These are phyloP conservation scores for Cardamine chenopodiifolia DNA, from an alignment of 345 rosid species.

Conservation along the genomic window DNA sequence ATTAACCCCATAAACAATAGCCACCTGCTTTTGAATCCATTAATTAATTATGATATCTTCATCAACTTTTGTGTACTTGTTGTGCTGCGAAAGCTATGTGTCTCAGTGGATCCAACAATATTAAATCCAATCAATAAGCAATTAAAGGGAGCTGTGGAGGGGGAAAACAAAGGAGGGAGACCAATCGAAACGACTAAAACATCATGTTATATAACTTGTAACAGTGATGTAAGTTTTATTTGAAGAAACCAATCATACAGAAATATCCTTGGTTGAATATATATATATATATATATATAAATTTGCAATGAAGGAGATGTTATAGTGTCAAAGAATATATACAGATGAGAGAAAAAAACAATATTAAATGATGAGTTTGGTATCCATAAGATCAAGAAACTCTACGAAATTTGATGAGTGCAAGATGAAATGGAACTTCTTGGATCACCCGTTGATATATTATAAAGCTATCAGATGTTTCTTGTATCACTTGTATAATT, in stretches of 20 bases:
- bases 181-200: background rate
- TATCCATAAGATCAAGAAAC: slow-evolving; percentile 75
- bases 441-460: slow-evolving; percentile 25
- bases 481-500: slow-evolving; percentile 22
- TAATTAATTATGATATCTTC: slow-evolving; percentile 14
- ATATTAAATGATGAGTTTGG: slow-evolving; percentile 49
- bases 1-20: slow-evolving; percentile 10
- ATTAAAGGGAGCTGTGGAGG: slow-evolving; percentile 13
- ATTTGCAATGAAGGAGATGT: slow-evolving; percentile 39
- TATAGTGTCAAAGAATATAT: slow-evolving; percentile 61
- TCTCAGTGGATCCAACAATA: slow-evolving; percentile 33
- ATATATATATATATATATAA: no score
- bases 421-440: slow-evolving; percentile 15
- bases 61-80: slow-evolving; percentile 33
- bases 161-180: background rate
- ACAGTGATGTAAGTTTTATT: background rate
- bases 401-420: slow-evolving; percentile 54
- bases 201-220: background rate
- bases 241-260: background rate
- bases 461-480: background rate
- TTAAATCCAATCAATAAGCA: slow-evolving; percentile 7
- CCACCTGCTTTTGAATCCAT: slow-evolving; percentile 14
- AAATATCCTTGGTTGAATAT: background rate
- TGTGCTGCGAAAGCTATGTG: slow-evolving; percentile 42
- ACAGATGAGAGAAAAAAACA: slow-evolving; percentile 61